Evolutionary conservation across 2,329 filamentous ascomycete genomes (phyloP).

Genomic region (Scedosporium boydii): DNA sequence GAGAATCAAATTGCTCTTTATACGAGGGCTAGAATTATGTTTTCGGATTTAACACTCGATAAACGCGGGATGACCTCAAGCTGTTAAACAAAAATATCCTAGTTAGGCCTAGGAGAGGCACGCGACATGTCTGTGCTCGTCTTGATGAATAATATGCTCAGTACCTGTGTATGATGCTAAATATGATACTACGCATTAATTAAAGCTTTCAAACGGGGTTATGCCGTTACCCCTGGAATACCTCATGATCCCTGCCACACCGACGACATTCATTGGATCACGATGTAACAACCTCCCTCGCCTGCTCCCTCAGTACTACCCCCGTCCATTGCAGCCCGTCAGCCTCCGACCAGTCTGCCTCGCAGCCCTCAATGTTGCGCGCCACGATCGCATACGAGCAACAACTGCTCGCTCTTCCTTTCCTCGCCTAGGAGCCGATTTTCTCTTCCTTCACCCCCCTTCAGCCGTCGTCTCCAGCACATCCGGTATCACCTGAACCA

Average conservation of each 20-base stretch:
- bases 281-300: neutral
- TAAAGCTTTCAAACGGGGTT: neutral
- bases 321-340: neutral
- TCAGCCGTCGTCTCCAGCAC: neutral
- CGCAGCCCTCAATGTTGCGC: neutral
- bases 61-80: no score
- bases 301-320: neutral
- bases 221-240: neutral
- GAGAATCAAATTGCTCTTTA: no score
- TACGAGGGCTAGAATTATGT: no score
- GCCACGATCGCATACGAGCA: neutral
- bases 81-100: no score
- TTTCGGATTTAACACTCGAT: no score
- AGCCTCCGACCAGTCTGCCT: neutral
- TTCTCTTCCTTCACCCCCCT: neutral
- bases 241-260: neutral
- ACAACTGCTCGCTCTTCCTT: neutral
- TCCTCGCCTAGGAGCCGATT: neutral
- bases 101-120: no score
- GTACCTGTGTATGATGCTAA: neutral
- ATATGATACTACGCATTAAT: neutral
- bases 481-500: neutral
- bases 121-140: no score
- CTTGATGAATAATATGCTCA: no score
- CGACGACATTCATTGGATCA: neutral